Base-by-base conservation (phyloP, 2,329 filamentous ascomycete species). In the Juglanconis sp. region DNA sequence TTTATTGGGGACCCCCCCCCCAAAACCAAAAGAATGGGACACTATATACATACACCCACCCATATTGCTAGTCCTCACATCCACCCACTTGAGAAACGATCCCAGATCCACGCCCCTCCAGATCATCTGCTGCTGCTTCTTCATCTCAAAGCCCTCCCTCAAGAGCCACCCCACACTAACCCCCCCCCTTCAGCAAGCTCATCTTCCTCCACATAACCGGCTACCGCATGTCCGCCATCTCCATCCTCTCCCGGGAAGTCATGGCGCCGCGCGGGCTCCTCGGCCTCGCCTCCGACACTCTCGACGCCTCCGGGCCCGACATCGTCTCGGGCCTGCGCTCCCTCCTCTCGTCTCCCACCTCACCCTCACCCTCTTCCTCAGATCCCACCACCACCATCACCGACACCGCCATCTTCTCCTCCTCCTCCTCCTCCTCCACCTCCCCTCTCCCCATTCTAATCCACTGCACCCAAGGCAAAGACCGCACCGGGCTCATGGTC, bases 381-480 rank as follows among this genome's bases (percentile, higher is more conserved):
- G 54, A 79, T 67, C 74, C 82, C 32, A 81, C 87, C 42, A 73
- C 76, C 8, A 72, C 83, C 6, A 72, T 31, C 51, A 5, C 34
- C 49, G 8, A 5, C 7, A 30, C 11, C 34, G 31, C 24, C 51
- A 2, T 2, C 17, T 1, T 24, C 17, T 24, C 2, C 17, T 9
- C 40, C 40, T 15, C 31, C 50, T 85, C 31, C 74, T 79, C 9
- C 8, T 9, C 71, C 79, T 1, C 70, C 77, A 2, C 66, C 72
- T 0, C 79, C 79, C 47, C 55, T 15, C 85, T 87, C 64, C 91
- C 92, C 0, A 73, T 87, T 1, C 70, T 96, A 7, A 76, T 95
- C 2, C 91, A 96, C 73, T 96, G 92, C 73, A 95, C 92, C 0
- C 91, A 96, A 68, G 92, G 92, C 60, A 96, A 96, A 71, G 92